phyloP scores from a whole-genome alignment of 2,329 filamentous ascomycete genomes.

The Trichoderma koningiopsis region DNA sequence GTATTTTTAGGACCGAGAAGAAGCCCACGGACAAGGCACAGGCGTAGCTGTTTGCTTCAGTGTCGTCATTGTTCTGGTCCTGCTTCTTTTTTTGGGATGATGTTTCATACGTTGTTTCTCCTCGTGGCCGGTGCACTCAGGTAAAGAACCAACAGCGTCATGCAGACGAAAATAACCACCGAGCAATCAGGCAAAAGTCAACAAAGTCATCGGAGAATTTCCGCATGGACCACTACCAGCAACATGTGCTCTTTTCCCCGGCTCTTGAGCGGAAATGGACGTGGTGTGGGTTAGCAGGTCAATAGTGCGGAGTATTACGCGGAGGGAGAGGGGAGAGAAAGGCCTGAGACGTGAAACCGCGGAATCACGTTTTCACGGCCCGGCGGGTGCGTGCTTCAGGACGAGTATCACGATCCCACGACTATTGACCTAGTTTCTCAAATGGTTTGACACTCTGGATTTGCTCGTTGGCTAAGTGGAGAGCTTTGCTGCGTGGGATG shows the following conservation, averaged over 20 bases:
- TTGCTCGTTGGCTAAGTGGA: neutral
- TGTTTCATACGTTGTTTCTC: neutral
- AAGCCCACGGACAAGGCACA: neutral
- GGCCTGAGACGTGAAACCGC: conserved; percentile 1
- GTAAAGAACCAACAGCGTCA: neutral
- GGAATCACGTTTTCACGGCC: conserved; percentile 20
- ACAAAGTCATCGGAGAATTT: neutral
- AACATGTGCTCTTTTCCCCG: neutral
- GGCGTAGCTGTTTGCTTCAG: neutral
- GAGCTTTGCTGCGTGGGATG: neutral
- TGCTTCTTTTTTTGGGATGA: neutral
- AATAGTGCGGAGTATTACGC: conserved; percentile 1
- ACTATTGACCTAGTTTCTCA: neutral
- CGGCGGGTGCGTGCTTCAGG: conserved; percentile 14
- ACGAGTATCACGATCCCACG: neutral
- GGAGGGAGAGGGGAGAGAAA: neutral
- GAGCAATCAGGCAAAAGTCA: neutral
- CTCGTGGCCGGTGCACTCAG: neutral
- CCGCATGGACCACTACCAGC: neutral
- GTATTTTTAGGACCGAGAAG: neutral
- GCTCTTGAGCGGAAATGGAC: neutral
- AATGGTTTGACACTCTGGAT: neutral
- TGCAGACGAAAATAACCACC: neutral
- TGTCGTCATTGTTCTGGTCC: neutral
- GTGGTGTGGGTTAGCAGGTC: neutral